phyloP scores from a whole-genome alignment of 1,284 basidiomycete genomes.

The Apiotrichum siamense region DNA sequence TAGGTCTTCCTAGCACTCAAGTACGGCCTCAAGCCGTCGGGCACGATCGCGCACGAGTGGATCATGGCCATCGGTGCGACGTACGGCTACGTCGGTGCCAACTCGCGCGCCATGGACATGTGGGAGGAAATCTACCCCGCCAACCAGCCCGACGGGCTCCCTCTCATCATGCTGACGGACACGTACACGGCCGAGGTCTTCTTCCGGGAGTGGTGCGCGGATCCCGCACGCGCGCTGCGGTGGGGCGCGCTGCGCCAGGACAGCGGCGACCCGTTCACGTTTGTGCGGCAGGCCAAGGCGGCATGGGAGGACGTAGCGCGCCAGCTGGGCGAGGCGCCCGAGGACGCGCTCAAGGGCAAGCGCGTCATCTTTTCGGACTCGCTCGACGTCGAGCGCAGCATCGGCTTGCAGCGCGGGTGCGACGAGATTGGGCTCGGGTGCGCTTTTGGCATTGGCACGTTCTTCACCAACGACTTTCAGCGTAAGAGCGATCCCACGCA shows the following conservation, averaged over 20 bases:
- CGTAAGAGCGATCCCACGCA: slow-evolving; percentile 56
- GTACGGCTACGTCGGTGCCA: slow-evolving; percentile 70
- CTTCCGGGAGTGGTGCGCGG: slow-evolving; percentile 64
- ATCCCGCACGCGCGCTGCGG: slow-evolving; percentile 58
- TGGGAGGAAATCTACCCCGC: slow-evolving; percentile 75
- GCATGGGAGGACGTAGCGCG: slow-evolving; percentile 50
- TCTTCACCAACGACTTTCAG: slow-evolving; percentile 79
- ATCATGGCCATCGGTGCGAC: slow-evolving; percentile 88
- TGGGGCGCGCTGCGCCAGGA: slow-evolving; percentile 88
- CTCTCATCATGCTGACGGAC: slow-evolving; percentile 78
- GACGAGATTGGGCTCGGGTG: slow-evolving; percentile 67
- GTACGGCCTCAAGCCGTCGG: slow-evolving; percentile 62
- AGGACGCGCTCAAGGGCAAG: slow-evolving; percentile 59
- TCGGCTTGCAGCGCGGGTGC: slow-evolving; percentile 64
- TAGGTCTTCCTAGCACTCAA: slow-evolving; percentile 75
- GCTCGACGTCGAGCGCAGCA: slow-evolving; percentile 63
- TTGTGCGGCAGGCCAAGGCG: slow-evolving; percentile 64
- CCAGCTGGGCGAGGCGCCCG: slow-evolving; percentile 49
- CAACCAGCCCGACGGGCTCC: slow-evolving; percentile 44
- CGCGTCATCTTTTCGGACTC: slow-evolving; percentile 76
- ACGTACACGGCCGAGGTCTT: slow-evolving; percentile 83
- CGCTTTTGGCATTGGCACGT: slow-evolving; percentile 86
- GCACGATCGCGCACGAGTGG: slow-evolving; percentile 93
- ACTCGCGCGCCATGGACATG: slow-evolving; percentile 65
- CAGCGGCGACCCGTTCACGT: slow-evolving; percentile 75